A percentile compares a stretch with the other conserved stretches of the same genome.
Conservation (phyloP, 768 basidiomycete species). For the Suillus plorans region DNA sequence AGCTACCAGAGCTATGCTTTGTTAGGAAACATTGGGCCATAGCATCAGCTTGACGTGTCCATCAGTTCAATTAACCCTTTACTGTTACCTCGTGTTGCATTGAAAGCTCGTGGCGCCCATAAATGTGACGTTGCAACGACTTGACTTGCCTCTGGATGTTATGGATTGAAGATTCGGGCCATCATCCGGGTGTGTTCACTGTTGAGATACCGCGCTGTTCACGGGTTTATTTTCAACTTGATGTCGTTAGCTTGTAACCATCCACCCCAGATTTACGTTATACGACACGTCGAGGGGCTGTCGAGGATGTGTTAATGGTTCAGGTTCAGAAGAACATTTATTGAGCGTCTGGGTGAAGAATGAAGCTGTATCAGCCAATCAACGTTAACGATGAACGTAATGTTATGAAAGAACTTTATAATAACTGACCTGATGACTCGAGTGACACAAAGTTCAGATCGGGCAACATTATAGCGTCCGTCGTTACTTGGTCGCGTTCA, state of each 20-base stretch:
- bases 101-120: neutral
- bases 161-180: neutral
- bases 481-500: neutral
- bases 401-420: neutral
- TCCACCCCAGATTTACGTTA: slow-evolving; percentile 4
- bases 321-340: neutral
- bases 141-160: neutral
- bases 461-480: neutral
- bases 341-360: slow-evolving; percentile 2
- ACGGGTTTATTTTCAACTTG: neutral
- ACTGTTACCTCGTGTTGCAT: neutral
- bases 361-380: slow-evolving; percentile 6
- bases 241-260: slow-evolving; percentile 1
- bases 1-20: neutral
- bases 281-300: neutral
- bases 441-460: neutral
- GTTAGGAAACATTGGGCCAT: neutral
- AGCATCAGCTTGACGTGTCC: slow-evolving; percentile 2
- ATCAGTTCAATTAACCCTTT: neutral
- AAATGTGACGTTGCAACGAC: neutral
- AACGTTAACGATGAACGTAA: neutral
- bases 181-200: neutral
- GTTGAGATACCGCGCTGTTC: neutral
- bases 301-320: slow-evolving; percentile 1
- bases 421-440: neutral